These are phyloP conservation scores for Fusarium camptoceras DNA, from an alignment of 2,329 filamentous ascomycete genomes.

Conservation along the genomic window DNA sequence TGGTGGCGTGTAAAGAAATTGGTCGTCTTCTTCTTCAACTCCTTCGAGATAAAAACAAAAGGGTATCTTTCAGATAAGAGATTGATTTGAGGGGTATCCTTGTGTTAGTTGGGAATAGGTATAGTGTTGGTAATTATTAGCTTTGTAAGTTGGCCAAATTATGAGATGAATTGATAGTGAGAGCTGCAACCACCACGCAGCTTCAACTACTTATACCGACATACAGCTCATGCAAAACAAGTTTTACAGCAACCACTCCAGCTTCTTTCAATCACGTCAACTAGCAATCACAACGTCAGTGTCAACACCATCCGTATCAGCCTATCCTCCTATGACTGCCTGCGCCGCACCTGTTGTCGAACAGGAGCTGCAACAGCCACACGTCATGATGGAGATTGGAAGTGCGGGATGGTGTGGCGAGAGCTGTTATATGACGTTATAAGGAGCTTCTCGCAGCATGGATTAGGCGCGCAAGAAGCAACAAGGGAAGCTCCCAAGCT, in stretches of 20 bases:
- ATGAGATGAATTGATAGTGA: slow-evolving; percentile 30
- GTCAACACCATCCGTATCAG: slow-evolving; percentile 28
- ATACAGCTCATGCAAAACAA: slow-evolving; percentile 39
- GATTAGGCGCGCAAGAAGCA: slow-evolving; percentile 14
- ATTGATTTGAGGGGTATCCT: slow-evolving; percentile 31
- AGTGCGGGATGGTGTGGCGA: slow-evolving; percentile 39
- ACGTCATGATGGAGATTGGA: slow-evolving; percentile 46
- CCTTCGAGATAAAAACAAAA: slow-evolving; percentile 31
- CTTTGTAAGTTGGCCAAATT: slow-evolving; percentile 31
- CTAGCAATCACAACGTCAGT: slow-evolving; percentile 42
- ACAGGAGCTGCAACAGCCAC: slow-evolving; percentile 40
- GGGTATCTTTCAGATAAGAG: slow-evolving; percentile 32
- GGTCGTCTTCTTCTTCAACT: slow-evolving; percentile 11
- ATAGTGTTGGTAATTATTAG: slow-evolving; percentile 25
- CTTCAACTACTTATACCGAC: slow-evolving; percentile 36
- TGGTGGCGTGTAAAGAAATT: background rate
- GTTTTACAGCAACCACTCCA: slow-evolving; percentile 35
- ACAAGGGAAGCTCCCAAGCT: slow-evolving; percentile 15
- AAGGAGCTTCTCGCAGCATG: slow-evolving; percentile 21
- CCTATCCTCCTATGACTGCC: slow-evolving; percentile 33
- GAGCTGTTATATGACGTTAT: slow-evolving; percentile 43
- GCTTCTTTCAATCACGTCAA: slow-evolving; percentile 38
- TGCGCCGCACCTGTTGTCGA: slow-evolving; percentile 33
- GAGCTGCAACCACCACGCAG: slow-evolving; percentile 37
- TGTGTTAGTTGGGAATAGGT: slow-evolving; percentile 29